Evolutionary conservation across 768 basidiomycete genomes (phyloP).

Genomic region (Mycena venus): DNA sequence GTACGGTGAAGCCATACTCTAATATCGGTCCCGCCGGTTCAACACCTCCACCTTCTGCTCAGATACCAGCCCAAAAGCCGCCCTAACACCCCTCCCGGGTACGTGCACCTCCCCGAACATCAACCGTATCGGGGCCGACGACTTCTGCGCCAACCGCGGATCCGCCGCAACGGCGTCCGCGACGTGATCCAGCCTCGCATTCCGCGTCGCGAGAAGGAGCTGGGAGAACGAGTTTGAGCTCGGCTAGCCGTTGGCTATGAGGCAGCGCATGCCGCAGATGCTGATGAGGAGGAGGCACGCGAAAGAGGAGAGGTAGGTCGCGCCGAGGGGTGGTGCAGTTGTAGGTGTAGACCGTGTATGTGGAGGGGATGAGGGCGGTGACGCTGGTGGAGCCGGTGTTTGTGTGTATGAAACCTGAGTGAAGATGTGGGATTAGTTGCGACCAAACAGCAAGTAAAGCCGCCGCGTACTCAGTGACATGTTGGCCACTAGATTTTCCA

Average conservation of each 20-base stretch:
- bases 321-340: background rate
- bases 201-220: slow-evolving; percentile 12
- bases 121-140: background rate
- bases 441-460: too few species aligned
- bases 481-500: slow-evolving; percentile 13
- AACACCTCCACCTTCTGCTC: background rate
- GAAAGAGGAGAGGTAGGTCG: slow-evolving; percentile 1
- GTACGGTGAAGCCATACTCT: too few species aligned
- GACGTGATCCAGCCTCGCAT: background rate
- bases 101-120: background rate
- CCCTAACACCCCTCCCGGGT: background rate
- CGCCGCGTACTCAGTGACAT: background rate
- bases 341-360: background rate
- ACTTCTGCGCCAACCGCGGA: background rate
- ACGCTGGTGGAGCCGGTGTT: background rate
- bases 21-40: background rate
- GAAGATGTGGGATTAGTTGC: too few species aligned
- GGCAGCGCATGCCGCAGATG: background rate
- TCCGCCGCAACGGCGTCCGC: slow-evolving; percentile 1
- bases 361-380: background rate
- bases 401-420: slow-evolving; percentile 4
- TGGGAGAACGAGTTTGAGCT: background rate
- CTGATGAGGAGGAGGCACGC: background rate
- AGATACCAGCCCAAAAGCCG: background rate
- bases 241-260: slow-evolving; percentile 5